Conservation (phyloP, 2,329 filamentous ascomycete genomes). For the Colletotrichum euphorbiae region DNA sequence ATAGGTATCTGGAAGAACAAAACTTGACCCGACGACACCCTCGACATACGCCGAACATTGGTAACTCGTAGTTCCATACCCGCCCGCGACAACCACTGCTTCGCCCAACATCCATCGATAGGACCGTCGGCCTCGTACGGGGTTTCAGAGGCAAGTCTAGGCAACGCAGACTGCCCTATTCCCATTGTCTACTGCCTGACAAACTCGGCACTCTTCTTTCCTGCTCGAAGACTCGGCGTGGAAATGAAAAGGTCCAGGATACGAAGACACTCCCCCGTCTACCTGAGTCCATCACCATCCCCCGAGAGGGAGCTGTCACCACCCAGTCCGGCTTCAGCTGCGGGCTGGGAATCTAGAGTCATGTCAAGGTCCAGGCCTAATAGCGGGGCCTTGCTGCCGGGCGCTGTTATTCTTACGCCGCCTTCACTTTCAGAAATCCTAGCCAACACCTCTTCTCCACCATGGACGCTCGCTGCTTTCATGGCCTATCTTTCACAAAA, state of each 20-base stretch:
- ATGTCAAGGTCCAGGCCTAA: constrained; percentile 62
- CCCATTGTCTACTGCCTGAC: not conserved
- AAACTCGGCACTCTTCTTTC: constrained; percentile 4
- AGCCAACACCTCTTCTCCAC: constrained; percentile 84
- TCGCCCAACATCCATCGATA: not conserved
- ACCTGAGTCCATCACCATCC: constrained; percentile 55
- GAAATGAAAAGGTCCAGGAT: constrained; percentile 61
- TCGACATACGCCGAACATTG: too few relatives aligned
- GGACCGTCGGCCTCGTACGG: constrained; percentile 12
- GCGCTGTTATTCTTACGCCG: constrained; percentile 52
- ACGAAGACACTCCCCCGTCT: constrained; percentile 58
- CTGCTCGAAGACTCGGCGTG: constrained; percentile 34
- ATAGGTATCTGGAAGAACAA: not conserved
- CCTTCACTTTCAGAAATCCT: constrained; percentile 90
- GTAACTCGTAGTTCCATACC: too few relatives aligned
- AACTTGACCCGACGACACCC: not conserved
- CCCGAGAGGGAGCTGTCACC: constrained; percentile 56
- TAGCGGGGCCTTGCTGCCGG: constrained; percentile 61
- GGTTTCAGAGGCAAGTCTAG: constrained; percentile 11
- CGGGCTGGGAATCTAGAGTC: constrained; percentile 57
- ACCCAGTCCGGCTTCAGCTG: constrained; percentile 55
- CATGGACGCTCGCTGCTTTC: constrained; percentile 92
- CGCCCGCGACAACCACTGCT: too few relatives aligned
- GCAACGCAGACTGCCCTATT: constrained; percentile 3
- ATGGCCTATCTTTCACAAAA: constrained; percentile 98